Conservation (phyloP, 495 filamentous ascomycete species). For the Penicillium dipodomyicola region DNA sequence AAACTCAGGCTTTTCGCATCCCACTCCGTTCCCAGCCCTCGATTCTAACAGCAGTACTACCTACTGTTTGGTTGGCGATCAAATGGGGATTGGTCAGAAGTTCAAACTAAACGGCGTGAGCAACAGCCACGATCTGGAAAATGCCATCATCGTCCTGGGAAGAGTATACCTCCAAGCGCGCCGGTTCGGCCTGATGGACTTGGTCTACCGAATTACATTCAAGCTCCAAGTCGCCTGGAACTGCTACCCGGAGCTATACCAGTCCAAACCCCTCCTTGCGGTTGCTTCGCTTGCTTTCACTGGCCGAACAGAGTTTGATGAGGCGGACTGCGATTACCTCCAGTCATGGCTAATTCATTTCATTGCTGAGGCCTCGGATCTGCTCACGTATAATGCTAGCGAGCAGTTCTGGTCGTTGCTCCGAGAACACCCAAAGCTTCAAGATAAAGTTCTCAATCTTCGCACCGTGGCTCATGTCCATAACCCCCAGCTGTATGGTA, state of each 20-base stretch:
- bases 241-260: constrained; percentile 16
- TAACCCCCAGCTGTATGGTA: constrained; percentile 7
- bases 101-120: constrained; percentile 4
- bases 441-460: constrained; percentile 2
- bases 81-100: neutral
- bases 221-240: constrained; percentile 31
- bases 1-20: neutral
- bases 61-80: constrained; percentile 5
- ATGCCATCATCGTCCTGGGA: constrained; percentile 11
- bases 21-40: neutral
- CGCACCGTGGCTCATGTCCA: neutral
- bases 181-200: neutral
- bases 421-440: neutral
- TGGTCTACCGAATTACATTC: constrained; percentile 12
- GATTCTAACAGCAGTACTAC: neutral
- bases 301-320: neutral
- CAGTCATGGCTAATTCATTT: constrained; percentile 22
- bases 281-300: constrained; percentile 2
- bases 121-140: constrained; percentile 2
- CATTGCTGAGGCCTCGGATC: constrained; percentile 17
- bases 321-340: constrained; percentile 11
- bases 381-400: constrained; percentile 11
- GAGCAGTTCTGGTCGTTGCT: constrained; percentile 14
- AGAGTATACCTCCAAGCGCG: constrained; percentile 13
- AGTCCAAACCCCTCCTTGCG: constrained; percentile 12